phyloP scores from a whole-genome alignment of 2,329 filamentous ascomycete genomes.

The Fusarium neocosmosporiellum region DNA sequence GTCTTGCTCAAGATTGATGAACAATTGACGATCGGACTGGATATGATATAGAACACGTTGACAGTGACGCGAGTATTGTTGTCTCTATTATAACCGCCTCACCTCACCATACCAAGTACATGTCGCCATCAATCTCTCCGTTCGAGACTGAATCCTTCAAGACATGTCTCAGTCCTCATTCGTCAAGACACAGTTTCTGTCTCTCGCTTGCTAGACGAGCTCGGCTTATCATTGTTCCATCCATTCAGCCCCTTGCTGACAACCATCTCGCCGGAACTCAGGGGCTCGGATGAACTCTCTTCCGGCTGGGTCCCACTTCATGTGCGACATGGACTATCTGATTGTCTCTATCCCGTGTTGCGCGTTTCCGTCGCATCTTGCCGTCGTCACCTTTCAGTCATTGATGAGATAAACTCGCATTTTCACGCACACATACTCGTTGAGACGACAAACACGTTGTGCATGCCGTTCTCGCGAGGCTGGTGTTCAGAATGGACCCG shows the following conservation, averaged over 20 bases:
- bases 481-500: background rate
- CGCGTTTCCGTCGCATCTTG: background rate
- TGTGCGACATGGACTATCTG: background rate
- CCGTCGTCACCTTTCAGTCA: background rate
- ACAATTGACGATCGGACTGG: background rate
- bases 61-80: background rate
- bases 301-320: background rate
- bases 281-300: background rate
- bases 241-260: background rate
- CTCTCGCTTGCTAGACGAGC: background rate
- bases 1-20: background rate
- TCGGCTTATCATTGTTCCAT: background rate
- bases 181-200: background rate
- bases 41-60: background rate
- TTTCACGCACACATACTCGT: background rate
- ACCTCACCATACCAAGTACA: background rate
- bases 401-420: background rate
- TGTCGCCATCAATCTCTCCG: background rate
- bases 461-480: background rate
- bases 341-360: background rate
- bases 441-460: background rate
- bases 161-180: background rate
- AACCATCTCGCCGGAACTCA: background rate
- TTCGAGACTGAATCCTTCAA: background rate
- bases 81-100: background rate